Base-by-base conservation (phyloP, 2,329 filamentous ascomycete species). In the Cordyceps farinosa region DNA sequence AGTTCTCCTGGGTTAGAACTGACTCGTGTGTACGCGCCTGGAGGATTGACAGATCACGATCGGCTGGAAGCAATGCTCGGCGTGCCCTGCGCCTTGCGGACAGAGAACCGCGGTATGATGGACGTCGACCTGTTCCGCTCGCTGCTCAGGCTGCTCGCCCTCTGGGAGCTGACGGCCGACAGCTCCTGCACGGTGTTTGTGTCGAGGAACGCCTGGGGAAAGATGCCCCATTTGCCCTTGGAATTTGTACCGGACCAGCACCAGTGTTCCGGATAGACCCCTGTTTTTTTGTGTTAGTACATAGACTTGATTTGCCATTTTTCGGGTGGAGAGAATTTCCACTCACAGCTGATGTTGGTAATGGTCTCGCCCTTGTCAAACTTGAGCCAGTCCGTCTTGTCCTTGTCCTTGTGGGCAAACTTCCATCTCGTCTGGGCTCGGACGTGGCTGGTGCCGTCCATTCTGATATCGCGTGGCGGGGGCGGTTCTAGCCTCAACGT, bases 351-450 rank as follows among this genome's bases (percentile, higher is more conserved):
- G 30, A 85, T 91, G 74, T 88, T 91, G 66, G 81, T 86, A 17
- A 90, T 88, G 3, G 81, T 78, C 66, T 90, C 88, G 27, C 85
- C 85, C 70, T 87, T 88, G 36, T 88, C 86, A 69, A 90, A 84
- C 66, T 76, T 79, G n/a, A 86, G 74, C 84, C 84, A 86, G 11
- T 78, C 71, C 34, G 77, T 77, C 29, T 70, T 71, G 13, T 70
- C 67, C 61, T 68, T 70, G 10, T 78, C 76, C 56, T 77, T 77
- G 29, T 76, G 77, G 55, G 76, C 74, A 73, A 83, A 86, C 70
- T 79, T 84, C 83, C 83, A 86, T 63, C 77, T 76, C 13, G 82
- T 76, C 47, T 79, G 77, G 10, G 81, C 84, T 54, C 77, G 77
- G 47, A 84, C 74, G 11, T 77, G 77, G 61, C 79, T 83, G 40